These are phyloP conservation scores for Hemileccinum impolitum DNA, from an alignment of 768 basidiomycete species.

Conservation along the genomic window DNA sequence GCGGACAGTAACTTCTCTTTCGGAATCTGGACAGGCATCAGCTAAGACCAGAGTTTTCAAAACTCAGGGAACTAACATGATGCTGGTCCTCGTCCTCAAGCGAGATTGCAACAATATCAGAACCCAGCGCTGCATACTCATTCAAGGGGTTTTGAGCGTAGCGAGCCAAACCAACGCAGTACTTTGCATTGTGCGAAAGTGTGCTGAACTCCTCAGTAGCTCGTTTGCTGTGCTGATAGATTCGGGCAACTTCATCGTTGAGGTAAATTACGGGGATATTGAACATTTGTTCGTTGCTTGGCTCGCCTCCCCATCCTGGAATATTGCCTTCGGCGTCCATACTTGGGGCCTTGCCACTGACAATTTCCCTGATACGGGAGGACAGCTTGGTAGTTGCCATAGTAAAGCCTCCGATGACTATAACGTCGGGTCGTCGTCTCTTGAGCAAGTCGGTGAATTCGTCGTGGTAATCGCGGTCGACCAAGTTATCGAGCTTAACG, in stretches of 20 bases:
- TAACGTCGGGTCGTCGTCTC: conserved; percentile 80
- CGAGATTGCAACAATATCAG: conserved; percentile 77
- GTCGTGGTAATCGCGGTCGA: conserved; percentile 60
- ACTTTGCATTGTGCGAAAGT: conserved; percentile 75
- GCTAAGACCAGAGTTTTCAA: neutral
- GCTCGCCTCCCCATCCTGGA: conserved; percentile 29
- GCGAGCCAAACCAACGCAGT: conserved; percentile 91
- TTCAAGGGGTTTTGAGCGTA: conserved; percentile 92
- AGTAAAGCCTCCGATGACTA: conserved; percentile 86
- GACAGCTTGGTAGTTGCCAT: conserved; percentile 74
- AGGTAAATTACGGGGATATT: conserved; percentile 79
- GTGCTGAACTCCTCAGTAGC: conserved; percentile 81
- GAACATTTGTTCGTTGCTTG: conserved; percentile 41
- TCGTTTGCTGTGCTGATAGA: conserved; percentile 89
- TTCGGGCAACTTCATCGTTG: conserved; percentile 86
- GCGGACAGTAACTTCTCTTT: conserved; percentile 76
- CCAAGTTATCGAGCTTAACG: conserved; percentile 82
- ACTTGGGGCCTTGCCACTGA: conserved; percentile 31
- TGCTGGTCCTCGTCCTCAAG: conserved; percentile 87
- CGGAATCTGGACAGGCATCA: conserved; percentile 58
- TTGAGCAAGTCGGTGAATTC: conserved; percentile 82
- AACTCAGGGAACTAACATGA: conserved; percentile 49
- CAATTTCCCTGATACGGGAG: conserved; percentile 58
- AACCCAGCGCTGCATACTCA: conserved; percentile 87
- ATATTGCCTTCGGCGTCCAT: conserved; percentile 19